phyloP scores from a whole-genome alignment of 1,284 basidiomycete genomes.

The Marasmius fiardii region DNA sequence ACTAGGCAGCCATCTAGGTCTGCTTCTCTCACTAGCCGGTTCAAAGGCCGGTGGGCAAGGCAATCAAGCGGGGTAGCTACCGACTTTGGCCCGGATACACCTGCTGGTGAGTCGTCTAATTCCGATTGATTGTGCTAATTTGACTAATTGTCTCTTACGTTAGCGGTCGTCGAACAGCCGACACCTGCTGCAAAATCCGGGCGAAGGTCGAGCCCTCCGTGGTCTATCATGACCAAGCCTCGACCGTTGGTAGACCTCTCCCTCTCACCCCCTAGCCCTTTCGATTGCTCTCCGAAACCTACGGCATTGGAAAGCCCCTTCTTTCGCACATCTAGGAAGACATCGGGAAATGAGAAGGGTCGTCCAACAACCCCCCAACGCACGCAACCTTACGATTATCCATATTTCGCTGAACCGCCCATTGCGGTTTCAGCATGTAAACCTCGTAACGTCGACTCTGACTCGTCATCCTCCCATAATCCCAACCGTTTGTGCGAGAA shows the following conservation, averaged over 20 bases:
- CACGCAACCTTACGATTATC: constrained; percentile 13
- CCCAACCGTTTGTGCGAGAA: not conserved
- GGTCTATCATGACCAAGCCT: constrained; percentile 2
- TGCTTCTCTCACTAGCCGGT: not conserved
- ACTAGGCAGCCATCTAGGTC: not conserved
- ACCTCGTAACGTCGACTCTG: not conserved
- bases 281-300: not conserved
- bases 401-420: constrained; percentile 13
- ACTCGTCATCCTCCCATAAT: not conserved
- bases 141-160: not conserved
- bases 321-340: constrained; percentile 3
- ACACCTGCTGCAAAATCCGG: not conserved
- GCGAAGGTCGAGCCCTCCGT: constrained; percentile 3
- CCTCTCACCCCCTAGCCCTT: not conserved
- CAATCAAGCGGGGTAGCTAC: not conserved
- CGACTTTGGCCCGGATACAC: not conserved
- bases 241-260: not conserved
- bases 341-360: constrained; percentile 2
- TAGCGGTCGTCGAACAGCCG: constrained; percentile 2
- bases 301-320: not conserved
- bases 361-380: constrained; percentile 1
- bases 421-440: not conserved
- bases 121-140: not conserved
- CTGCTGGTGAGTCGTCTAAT: not conserved
- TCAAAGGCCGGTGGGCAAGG: constrained; percentile 1